Conservation (phyloP, 805 yeast genomes). For the Priceomyces castillae region DNA sequence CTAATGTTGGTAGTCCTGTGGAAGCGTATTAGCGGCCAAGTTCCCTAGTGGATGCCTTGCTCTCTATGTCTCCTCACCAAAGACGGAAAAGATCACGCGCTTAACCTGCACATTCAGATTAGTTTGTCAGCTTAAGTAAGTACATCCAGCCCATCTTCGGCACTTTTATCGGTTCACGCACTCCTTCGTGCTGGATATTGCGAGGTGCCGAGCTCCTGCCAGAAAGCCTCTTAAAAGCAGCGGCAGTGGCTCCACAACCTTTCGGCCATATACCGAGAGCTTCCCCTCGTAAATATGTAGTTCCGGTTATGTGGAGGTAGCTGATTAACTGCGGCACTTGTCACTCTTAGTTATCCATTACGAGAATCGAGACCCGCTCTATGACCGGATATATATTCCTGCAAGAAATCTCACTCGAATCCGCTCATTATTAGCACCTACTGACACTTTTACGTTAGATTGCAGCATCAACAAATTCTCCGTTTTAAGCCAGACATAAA, state of each 20-base stretch:
- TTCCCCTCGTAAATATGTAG: background rate
- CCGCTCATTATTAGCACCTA: slow-evolving; percentile 1
- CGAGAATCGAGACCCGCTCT: background rate
- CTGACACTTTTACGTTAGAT: slow-evolving; percentile 3
- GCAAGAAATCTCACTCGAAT: background rate
- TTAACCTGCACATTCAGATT: too few species aligned
- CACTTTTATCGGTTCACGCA: too few species aligned
- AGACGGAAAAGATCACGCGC: too few species aligned
- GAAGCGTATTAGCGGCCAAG: too few species aligned
- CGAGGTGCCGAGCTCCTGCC: background rate
- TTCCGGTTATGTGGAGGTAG: background rate
- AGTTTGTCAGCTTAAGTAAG: too few species aligned
- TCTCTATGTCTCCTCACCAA: too few species aligned
- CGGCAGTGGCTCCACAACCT: background rate
- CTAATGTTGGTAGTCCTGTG: too few species aligned
- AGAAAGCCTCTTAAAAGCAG: background rate
- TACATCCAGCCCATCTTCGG: too few species aligned
- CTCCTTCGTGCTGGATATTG: too few species aligned
- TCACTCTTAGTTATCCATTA: background rate
- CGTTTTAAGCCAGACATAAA: slow-evolving; percentile 4
- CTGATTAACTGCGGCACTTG: background rate
- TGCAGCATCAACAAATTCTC: slow-evolving; percentile 6
- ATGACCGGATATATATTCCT: background rate
- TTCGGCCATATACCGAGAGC: background rate
- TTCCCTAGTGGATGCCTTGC: too few species aligned